phyloP scores from a whole-genome alignment of 1,284 basidiomycete species.

The Neolentinus lepideus region DNA sequence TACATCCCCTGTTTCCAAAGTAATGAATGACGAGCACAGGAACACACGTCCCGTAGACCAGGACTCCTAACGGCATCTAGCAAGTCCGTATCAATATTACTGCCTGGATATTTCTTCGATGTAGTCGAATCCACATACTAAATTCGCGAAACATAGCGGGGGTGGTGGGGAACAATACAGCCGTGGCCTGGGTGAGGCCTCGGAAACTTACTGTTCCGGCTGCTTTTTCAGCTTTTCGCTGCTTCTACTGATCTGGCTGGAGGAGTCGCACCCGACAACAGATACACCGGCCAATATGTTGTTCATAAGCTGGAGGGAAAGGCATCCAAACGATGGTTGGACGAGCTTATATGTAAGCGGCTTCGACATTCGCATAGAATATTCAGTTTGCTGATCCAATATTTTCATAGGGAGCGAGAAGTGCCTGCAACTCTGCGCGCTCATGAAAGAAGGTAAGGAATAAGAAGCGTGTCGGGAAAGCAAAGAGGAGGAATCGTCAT shows the following conservation, averaged over 20 bases:
- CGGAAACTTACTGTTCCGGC: not conserved
- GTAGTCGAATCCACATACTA: not conserved
- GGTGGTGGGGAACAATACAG: not conserved
- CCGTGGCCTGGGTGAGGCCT: not conserved
- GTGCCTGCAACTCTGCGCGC: no score
- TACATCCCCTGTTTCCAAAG: constrained; percentile 14
- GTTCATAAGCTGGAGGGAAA: not conserved
- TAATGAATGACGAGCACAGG: constrained; percentile 20
- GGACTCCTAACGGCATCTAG: constrained; percentile 21
- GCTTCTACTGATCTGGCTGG: not conserved
- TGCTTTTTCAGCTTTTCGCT: not conserved
- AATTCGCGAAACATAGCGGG: constrained; percentile 5
- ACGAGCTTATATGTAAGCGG: not conserved
- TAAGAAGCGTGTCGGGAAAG: no score
- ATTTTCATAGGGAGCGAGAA: no score
- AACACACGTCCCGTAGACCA: constrained; percentile 22
- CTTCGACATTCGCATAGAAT: no score
- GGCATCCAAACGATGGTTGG: not conserved
- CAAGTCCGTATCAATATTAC: not conserved
- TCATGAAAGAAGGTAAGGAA: no score
- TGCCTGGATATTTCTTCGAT: not conserved
- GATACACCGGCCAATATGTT: not conserved
- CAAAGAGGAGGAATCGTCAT: no score
- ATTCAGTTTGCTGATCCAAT: no score
- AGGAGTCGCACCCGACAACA: not conserved